Evolutionary conservation across 73 alveolate genomes (phyloP).

Genomic region (Stentor coeruleus): DNA sequence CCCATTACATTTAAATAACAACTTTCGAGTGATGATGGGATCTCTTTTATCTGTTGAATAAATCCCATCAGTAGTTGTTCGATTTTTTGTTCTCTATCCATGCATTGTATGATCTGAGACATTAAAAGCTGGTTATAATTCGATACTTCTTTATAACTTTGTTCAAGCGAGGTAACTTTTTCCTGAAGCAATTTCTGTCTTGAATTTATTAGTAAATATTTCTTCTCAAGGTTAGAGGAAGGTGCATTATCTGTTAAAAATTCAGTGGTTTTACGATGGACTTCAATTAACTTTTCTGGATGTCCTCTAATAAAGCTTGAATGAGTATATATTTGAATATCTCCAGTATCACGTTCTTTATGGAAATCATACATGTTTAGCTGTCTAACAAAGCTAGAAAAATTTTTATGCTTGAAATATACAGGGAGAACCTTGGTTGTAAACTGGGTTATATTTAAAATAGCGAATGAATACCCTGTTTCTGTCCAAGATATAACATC

Average conservation of each 20-base stretch:
- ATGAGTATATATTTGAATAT: not conserved
- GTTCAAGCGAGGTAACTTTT: not conserved
- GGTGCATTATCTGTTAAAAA: not conserved
- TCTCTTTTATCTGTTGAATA: not conserved
- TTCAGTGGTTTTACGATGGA: not conserved
- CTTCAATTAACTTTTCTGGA: not conserved
- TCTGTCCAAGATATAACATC: constrained; percentile 93
- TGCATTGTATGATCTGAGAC: not conserved
- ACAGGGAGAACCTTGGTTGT: constrained; percentile 93
- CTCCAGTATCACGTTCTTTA: constrained; percentile 49
- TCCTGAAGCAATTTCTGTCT: not conserved
- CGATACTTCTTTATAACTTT: not conserved
- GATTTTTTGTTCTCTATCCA: not conserved
- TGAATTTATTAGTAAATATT: no score
- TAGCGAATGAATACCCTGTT: constrained; percentile 84
- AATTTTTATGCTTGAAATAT: constrained; percentile 94
- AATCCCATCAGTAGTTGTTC: not conserved
- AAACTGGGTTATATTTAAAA: constrained; percentile 82
- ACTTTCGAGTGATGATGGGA: not conserved
- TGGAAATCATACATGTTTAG: constrained; percentile 93
- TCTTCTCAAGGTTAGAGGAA: not conserved
- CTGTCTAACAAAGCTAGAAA: constrained; percentile 95
- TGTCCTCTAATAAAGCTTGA: not conserved
- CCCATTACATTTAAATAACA: not conserved
- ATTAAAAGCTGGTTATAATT: not conserved